phyloP scores from a whole-genome alignment of 352 stramenopile genomes.

The Phytophthora kernoviae region DNA sequence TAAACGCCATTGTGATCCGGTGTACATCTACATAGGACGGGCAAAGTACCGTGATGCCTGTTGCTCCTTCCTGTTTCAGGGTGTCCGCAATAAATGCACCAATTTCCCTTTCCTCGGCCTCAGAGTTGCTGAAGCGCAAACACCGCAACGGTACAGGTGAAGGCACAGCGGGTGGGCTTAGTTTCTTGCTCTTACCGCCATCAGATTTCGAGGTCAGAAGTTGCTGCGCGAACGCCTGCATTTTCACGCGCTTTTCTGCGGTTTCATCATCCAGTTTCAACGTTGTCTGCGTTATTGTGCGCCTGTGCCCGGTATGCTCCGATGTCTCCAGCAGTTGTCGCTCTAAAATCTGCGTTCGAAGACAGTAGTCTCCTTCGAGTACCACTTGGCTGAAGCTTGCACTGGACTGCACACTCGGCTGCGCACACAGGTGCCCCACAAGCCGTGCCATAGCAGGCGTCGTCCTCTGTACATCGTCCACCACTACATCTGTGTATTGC shows the following conservation, averaged over 20 bases:
- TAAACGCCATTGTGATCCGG: constrained; percentile 41
- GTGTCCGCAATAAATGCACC: constrained; percentile 23
- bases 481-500: constrained; percentile 65
- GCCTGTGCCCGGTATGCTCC: neutral
- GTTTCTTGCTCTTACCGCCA: neutral
- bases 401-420: constrained; percentile 52
- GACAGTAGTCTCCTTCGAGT: constrained; percentile 33
- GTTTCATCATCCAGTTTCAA: neutral
- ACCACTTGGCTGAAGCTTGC: constrained; percentile 60
- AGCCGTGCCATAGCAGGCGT: constrained; percentile 69
- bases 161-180: neutral
- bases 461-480: constrained; percentile 74
- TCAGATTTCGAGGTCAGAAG: constrained; percentile 15
- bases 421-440: constrained; percentile 41
- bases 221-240: constrained; percentile 31
- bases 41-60: constrained; percentile 37
- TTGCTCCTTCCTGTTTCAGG: constrained; percentile 3
- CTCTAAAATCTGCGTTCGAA: constrained; percentile 42
- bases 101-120: constrained; percentile 30
- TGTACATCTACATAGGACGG: constrained; percentile 44
- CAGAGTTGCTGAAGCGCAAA: constrained; percentile 22
- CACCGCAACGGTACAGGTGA: constrained; percentile 27
- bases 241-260: constrained; percentile 12
- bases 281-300: constrained; percentile 9
- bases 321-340: constrained; percentile 27